Evolutionary conservation across 169 alveolate genomes (phyloP), one percentile per base, ranked within the genome.

Genomic region (Eimeria tenella): DNA sequence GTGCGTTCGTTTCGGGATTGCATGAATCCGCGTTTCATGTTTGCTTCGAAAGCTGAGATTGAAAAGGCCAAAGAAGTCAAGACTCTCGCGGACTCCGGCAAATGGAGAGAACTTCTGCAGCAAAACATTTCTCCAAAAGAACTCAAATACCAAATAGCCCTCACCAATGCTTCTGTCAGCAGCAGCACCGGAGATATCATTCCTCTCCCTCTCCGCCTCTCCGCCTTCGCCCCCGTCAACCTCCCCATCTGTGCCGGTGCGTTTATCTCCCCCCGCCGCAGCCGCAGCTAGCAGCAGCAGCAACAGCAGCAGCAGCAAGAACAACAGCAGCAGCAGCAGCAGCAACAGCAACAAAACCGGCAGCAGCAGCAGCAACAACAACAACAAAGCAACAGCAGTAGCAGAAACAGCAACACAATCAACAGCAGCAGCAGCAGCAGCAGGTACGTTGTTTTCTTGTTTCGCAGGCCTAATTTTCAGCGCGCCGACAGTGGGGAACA

Each of bases 201-300:
- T 9, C 95, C 58, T 23, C 77, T 58, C 6, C 53, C 68, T 49
- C 60, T 83, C 53, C 42, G 95, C 19, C 74, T 93, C n/a, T 42
- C 93, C 8, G 93, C 95, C 58, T 93, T 63, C n/a, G 83, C 77
- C 68, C 95, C 93, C 71, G 89, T 93, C 90, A 93, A 93, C 42
- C 65, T 93, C 62, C 95, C 95, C 31, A 93, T 93, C 9, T 50
- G 89, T 9, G 95, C 90, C 19, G 95, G 95, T 93, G 50, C 17
- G 71, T 42, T 0, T 50, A 23, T 71, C 2, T 31, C 42, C 42
- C 42, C 42, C 42, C 42, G 42, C 42, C 42, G 42, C 42, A 2
- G 42, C 42, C 42, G 42, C 42, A 31, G 42, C 42, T 31, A 63
- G 25, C 73, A 13, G 73, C 73, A 63, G 73, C 73, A 63, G n/a